Conservation (phyloP, 495 filamentous ascomycete genomes). For the Amphirosellinia nigrospora region DNA sequence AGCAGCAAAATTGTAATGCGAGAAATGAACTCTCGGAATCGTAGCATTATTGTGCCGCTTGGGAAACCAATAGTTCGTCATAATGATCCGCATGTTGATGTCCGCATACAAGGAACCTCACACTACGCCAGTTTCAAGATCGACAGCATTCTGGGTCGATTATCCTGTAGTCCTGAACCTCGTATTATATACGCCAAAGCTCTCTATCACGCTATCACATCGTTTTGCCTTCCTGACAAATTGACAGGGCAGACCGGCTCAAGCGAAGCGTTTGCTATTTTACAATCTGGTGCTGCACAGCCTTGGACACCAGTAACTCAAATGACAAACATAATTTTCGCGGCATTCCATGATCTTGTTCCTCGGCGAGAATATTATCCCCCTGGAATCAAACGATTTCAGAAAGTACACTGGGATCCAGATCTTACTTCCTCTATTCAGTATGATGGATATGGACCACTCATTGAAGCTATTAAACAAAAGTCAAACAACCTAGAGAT, state of each 20-base stretch:
- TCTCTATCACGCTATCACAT: conserved; percentile 65
- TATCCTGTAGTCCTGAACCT: conserved; percentile 55
- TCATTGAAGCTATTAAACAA: conserved; percentile 50
- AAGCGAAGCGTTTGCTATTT: conserved; percentile 60
- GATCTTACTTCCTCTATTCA: conserved; percentile 58
- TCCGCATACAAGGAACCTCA: conserved; percentile 29
- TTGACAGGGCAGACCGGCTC: conserved; percentile 65
- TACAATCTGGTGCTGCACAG: conserved; percentile 55
- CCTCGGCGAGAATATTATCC: conserved; percentile 66
- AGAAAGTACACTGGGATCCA: conserved; percentile 54
- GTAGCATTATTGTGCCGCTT: conserved; percentile 49
- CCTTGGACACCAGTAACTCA: conserved; percentile 46
- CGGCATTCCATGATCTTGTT: conserved; percentile 42
- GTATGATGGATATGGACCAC: conserved; percentile 52
- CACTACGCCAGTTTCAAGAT: conserved; percentile 53
- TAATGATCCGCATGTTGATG: conserved; percentile 41
- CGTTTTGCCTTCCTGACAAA: conserved; percentile 61
- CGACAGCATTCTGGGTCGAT: conserved; percentile 53
- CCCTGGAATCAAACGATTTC: conserved; percentile 50
- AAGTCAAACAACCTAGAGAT: conserved; percentile 44
- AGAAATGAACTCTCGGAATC: conserved; percentile 36
- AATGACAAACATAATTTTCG: conserved; percentile 35
- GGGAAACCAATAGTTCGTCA: conserved; percentile 29
- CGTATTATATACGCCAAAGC: conserved; percentile 57
- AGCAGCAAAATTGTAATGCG: conserved; percentile 53